Base-by-base conservation (phyloP, 2,329 filamentous ascomycete genomes). In the Pseudogymnoascus sp. region DNA sequence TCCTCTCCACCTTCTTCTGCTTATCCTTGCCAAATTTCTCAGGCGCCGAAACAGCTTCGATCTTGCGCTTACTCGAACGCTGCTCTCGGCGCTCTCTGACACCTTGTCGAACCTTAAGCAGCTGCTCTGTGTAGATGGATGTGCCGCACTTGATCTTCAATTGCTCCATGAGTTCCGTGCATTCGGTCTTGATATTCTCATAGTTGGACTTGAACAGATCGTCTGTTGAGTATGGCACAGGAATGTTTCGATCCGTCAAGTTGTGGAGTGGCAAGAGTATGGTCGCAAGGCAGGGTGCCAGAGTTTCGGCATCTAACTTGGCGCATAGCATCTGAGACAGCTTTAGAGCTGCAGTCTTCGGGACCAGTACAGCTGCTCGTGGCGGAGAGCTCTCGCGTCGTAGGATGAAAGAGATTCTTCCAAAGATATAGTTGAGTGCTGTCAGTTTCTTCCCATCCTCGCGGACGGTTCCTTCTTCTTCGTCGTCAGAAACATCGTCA, bases 111-210 rank as follows among this genome's bases (percentile, higher is more conserved):
- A 95, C 90, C 42, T 82, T 82, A 40, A 90, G 75, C 71, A 97
- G 80, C 53, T 87, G 82, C 62, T 82, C 80, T n/a, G 92, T 86
- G 76, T 92, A 99, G 66, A 84, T 85, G 0, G 86, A 84, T 1
- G 89, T 91, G 42, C 93, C 94, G 61, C 96, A 80, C 72, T 90
- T 92, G 78, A 87, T 88, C 77, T 96, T 92, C 64, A 99, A 73
- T n/a, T 82, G 77, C 66, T 91, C 89, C 79, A 97, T 86, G 10
- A 92, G 79, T 69, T 93, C 89, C 67, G 88, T 84, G 4, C 90
- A 88, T 63, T 87, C 86, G 42, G 84, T 81, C 68, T 88, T 85
- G 35, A 99, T 79, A 0, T 79, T 79, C 66, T 91, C 88, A 74
- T 92, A 88, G 18, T 81, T 83, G 5, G 82, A 79, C 67, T 83